Conservation (phyloP, 805 yeast species). For the Starmera dryadoides region DNA sequence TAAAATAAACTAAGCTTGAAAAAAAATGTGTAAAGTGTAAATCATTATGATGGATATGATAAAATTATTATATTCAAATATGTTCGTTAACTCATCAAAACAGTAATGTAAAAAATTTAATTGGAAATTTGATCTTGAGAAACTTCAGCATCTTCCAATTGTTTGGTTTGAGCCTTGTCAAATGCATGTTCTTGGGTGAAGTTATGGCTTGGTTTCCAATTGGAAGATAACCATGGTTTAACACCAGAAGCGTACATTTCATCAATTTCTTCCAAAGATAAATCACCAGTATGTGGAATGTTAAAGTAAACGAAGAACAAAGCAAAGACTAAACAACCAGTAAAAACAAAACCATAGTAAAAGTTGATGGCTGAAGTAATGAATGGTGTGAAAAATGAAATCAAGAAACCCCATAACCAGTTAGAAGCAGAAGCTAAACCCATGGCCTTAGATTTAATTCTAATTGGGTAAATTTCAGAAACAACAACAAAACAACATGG, state of each 20-base stretch:
- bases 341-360: conserved; percentile 60
- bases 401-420: conserved; percentile 62
- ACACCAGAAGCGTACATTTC: conserved; percentile 42
- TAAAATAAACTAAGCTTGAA: too few species aligned
- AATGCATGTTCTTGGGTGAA: conserved; percentile 17
- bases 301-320: conserved; percentile 65
- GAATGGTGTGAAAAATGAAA: conserved; percentile 66
- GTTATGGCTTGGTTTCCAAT: conserved; percentile 42
- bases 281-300: conserved; percentile 75
- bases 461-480: conserved; percentile 65
- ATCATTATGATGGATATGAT: too few species aligned
- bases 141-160: conserved; percentile 3
- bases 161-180: conserved; percentile 17
- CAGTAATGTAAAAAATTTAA: not conserved
- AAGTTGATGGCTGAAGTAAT: conserved; percentile 60
- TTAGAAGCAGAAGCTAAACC: conserved; percentile 57
- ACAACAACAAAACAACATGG: conserved; percentile 58
- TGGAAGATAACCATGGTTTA: conserved; percentile 39
- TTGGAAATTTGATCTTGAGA: not conserved
- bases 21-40: too few species aligned
- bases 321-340: conserved; percentile 53
- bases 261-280: conserved; percentile 78
- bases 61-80: too few species aligned
- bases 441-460: conserved; percentile 54
- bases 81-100: not conserved